phyloP scores from a whole-genome alignment of 306 rosid genomes.

The Pachyrhizus erosus region DNA sequence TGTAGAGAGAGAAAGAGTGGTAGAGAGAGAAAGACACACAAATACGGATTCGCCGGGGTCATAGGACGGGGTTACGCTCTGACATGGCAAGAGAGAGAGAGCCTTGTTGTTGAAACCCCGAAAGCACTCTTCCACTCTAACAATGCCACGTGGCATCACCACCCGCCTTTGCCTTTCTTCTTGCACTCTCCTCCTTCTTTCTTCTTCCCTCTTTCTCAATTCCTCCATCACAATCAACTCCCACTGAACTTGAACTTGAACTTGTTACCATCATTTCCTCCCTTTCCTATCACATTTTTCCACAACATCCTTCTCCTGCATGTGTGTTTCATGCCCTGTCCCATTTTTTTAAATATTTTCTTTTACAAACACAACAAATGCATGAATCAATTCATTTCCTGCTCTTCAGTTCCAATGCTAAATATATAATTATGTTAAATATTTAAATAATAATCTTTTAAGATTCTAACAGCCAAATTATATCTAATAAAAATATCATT shows the following conservation, averaged over 20 bases:
- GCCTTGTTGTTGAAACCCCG: slow-evolving; percentile 10
- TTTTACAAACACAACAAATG: too few species aligned
- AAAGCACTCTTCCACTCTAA: slow-evolving; percentile 47
- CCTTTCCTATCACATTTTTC: not conserved
- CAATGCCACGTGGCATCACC: slow-evolving; percentile 62
- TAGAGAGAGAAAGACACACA: slow-evolving; percentile 70
- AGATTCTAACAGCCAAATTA: too few species aligned
- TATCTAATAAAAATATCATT: too few species aligned
- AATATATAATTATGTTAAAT: too few species aligned
- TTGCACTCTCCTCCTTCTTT: not conserved
- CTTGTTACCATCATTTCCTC: not conserved
- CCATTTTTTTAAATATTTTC: not conserved
- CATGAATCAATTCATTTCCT: too few species aligned
- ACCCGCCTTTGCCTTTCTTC: slow-evolving; percentile 20
- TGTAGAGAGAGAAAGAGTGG: slow-evolving; percentile 46
- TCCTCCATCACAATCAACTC: not conserved
- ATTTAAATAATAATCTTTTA: too few species aligned
- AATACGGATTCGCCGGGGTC: slow-evolving; percentile 95
- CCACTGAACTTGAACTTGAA: too few species aligned
- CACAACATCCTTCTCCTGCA: too few species aligned
- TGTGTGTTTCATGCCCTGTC: not conserved
- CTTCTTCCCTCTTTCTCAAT: not conserved
- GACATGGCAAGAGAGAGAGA: slow-evolving; percentile 89
- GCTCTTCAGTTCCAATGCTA: too few species aligned
- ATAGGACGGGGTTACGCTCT: slow-evolving; percentile 87